phyloP scores from a whole-genome alignment of 352 stramenopile genomes.

The Halophytophthora polymorphica region DNA sequence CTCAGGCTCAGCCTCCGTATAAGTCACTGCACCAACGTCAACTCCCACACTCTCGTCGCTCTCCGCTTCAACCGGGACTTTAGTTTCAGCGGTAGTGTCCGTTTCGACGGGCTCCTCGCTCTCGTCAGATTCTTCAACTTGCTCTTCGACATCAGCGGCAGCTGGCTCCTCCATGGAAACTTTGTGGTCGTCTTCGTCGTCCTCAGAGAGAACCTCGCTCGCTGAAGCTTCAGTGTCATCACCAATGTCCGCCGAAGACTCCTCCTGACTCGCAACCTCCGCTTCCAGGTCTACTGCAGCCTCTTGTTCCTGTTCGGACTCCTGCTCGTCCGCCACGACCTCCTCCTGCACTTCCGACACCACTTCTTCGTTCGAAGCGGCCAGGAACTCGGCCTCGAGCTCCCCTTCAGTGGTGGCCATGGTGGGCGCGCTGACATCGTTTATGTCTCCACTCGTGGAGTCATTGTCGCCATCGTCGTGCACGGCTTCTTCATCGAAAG shows the following conservation, averaged over 20 bases:
- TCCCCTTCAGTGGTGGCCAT: neutral
- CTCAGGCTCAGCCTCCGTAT: neutral
- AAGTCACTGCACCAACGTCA: neutral
- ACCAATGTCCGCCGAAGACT: neutral
- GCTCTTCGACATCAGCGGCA: neutral
- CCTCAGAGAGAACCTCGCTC: neutral
- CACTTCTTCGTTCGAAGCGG: constrained; percentile 7
- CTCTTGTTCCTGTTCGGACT: neutral
- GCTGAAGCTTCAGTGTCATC: neutral
- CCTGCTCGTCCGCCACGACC: neutral
- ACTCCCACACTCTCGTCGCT: neutral
- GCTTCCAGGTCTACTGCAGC: neutral
- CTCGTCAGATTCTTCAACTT: neutral
- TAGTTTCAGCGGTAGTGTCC: neutral
- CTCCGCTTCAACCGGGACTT: neutral
- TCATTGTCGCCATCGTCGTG: neutral
- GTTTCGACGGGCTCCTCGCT: neutral
- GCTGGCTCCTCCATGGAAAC: neutral
- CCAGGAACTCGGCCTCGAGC: neutral
- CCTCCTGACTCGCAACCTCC: neutral
- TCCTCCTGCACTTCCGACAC: neutral
- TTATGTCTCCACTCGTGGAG: neutral
- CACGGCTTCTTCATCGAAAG: neutral
- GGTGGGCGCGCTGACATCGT: neutral
- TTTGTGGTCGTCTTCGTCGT: neutral